Evolutionary conservation across 257 asterid species (phyloP).

Genomic region (Datura wrightii): DNA sequence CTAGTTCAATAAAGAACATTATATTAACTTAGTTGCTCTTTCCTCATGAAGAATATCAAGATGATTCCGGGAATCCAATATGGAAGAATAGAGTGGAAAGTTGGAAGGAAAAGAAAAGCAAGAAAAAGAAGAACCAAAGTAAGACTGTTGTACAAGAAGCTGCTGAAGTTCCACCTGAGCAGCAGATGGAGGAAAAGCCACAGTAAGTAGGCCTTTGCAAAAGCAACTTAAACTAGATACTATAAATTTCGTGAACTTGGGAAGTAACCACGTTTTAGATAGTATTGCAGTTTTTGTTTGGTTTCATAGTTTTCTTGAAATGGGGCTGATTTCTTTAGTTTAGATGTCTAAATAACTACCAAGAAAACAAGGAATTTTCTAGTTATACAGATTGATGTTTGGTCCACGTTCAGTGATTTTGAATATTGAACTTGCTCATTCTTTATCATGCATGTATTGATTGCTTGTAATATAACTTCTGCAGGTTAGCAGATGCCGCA

Average conservation of each 20-base stretch:
- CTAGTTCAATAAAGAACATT: conserved; percentile 2
- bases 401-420: not conserved
- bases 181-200: conserved; percentile 78
- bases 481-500: conserved; percentile 78
- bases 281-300: not conserved
- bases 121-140: conserved; percentile 60
- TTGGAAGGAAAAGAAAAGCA: conserved; percentile 94
- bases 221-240: not conserved
- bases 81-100: conserved; percentile 98
- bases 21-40: conserved; percentile 34
- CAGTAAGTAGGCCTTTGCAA: conserved; percentile 54
- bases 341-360: not conserved
- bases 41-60: conserved; percentile 57
- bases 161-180: conserved; percentile 62
- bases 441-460: not conserved
- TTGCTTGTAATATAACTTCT: conserved; percentile 29
- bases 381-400: not conserved
- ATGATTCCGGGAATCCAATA: conserved; percentile 90
- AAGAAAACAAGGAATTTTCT: not conserved
- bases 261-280: not conserved
- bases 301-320: not conserved
- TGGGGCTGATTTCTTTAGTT: not conserved
- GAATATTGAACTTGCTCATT: conserved; percentile 7
- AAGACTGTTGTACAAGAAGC: conserved; percentile 58
- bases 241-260: not conserved